Evolutionary conservation across 805 yeast species (phyloP), one percentile per base, ranked within the genome.

Genomic region (Metschnikowia kunwiensis): DNA sequence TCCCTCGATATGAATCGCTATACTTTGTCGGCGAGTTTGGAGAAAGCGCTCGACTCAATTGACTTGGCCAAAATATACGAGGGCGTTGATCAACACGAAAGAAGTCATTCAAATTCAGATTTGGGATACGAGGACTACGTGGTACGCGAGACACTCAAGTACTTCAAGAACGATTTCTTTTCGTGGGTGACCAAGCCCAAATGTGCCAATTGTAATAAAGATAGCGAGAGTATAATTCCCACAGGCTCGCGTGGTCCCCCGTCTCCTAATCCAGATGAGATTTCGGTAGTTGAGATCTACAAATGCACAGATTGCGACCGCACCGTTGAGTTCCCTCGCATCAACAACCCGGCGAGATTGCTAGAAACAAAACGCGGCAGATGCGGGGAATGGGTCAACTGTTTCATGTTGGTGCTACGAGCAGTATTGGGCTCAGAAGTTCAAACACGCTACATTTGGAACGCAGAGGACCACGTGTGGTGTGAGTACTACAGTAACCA

Each of bases 311-410:
- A 47, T 2, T 87, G 96, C 57, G 44, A 55, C 2, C 26, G 36
- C 0, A 35, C 39, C 1, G 65, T 77, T 11, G 64, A 86, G 31
- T 91, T 87, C 46, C 88, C 96, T 1, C 67, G 97, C 24, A 83
- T 84, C 53, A 82, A 84, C 53, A 74, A 78, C 43, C 83, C 91
- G 0, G 61, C 61, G 1, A 75, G 72, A 41, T 61, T 91, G 16
- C 58, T 91, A 11, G 64, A 74, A 19, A 74, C 82, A 0, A 63
- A 86, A 27, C 54, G 55, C 22, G 97, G 97, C 0, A 69, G 97
- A 31, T 91, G 97, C 60, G 97, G 97, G 1, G 97, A 91, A 57
- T 91, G 95, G 95, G 91, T 89, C 37, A 84, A 85, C 49, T 78
- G 91, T 44, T 88, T 89, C 54, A 71, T 84, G 29, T 63, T 86